Conservation (phyloP, 306 rosid genomes). For the Styphnolobium japonicum region DNA sequence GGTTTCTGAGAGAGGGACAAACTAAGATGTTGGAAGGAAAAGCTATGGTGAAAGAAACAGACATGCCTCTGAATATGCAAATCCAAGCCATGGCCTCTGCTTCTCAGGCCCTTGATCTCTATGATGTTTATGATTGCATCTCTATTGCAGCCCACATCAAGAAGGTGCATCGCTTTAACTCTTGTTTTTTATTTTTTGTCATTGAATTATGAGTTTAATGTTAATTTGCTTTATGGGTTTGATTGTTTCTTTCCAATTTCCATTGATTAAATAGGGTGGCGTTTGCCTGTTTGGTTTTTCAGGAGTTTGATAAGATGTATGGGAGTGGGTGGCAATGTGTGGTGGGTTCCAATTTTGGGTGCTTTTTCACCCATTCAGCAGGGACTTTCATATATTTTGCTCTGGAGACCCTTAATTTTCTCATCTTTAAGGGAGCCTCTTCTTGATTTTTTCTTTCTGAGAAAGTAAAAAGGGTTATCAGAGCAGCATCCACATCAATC, state of each 20-base stretch:
- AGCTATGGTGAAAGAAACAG: conserved; percentile 60
- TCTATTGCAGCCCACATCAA: conserved; percentile 73
- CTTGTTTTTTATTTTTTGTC: background rate
- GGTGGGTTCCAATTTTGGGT: conserved; percentile 77
- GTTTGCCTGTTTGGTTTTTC: conserved; percentile 14
- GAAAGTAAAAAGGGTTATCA: background rate
- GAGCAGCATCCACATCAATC: background rate
- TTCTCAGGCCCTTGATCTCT: conserved; percentile 80
- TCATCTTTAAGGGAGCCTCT: conserved; percentile 58
- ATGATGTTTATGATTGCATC: conserved; percentile 62
- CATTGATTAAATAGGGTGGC: background rate
- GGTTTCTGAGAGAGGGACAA: background rate
- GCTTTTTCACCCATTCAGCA: conserved; percentile 67
- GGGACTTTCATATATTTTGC: conserved; percentile 78
- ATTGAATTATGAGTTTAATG: background rate
- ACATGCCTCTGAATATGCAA: conserved; percentile 78
- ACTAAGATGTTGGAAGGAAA: conserved; percentile 83
- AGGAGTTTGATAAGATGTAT: conserved; percentile 72
- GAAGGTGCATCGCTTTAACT: conserved; percentile 41
- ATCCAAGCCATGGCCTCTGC: conserved; percentile 85
- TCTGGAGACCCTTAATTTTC: conserved; percentile 71
- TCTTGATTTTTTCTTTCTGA: conserved; percentile 25
- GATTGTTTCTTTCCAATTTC: background rate
- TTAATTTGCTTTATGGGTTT: background rate
- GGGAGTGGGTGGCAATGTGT: conserved; percentile 91